Base-by-base conservation (phyloP, 768 basidiomycete species). In the Lentinula boryana region DNA sequence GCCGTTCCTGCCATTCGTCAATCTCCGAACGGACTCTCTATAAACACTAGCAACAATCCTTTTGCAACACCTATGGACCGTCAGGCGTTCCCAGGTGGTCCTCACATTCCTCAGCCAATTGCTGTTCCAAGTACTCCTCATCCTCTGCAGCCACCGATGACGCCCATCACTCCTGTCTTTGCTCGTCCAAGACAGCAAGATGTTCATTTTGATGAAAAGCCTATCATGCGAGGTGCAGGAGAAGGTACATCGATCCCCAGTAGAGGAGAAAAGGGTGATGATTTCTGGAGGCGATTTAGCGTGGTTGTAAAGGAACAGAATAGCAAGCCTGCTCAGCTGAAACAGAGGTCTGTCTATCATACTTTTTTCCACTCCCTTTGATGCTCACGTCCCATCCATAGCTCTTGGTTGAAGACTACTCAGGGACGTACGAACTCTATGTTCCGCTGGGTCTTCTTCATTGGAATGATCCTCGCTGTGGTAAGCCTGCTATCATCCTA, bases 241-340 rank as follows among this genome's bases (percentile, higher is more conserved):
- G 91, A 93, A 70, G 88, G 86, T 44, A 82, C 84, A 1, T 68
- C 89, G 2, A 70, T 92, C 7, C 86, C 89, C 1, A 77, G 76
- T 43, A 80, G 88, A 49, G 88, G 89, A 2, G 84, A 89, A 69
- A 83, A 80, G 53, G 89, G 89, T 0, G 90, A 93, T 66, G 88
- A 92, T 66, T 93, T 93, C 73, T 93, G 91, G 91, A 78, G 88
- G 62, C 79, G 91, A 41, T 93, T 93, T 73, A 89, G 87, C 63
- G 91, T 92, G 78, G 85, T 93, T 63, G 90, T 84, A 8, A 89
- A 84, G 68, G 84, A 86, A 61, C 85, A 88, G 65, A 76, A 74
- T 60, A 68, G 66, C 60, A 78, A 75, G 62, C 70, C 74, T 3
- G 52, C 67, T 7, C 63, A 69, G 9, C 67, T 78, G 68, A 84